Percentiles rank a stretch among this genome's conserved stretches.
Evolutionary conservation across 805 yeast species (phyloP).

Genomic region (Dipodascopsis uninucleata): DNA sequence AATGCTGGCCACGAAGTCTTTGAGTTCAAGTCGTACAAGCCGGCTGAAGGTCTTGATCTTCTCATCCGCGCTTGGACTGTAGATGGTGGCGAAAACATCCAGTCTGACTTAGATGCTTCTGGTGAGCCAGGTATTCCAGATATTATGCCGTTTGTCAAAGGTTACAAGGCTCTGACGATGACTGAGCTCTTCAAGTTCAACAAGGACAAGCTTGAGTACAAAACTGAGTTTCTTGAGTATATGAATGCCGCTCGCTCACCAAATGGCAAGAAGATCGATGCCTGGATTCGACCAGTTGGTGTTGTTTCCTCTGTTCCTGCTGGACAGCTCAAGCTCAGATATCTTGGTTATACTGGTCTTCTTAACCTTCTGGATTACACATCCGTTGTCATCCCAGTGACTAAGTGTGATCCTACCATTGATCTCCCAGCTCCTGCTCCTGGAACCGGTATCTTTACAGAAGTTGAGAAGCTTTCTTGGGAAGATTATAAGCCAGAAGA

Average conservation of each 20-base stretch:
- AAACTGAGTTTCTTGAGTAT: slow-evolving; percentile 25
- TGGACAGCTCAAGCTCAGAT: slow-evolving; percentile 24
- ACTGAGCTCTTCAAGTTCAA: slow-evolving; percentile 17
- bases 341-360: slow-evolving; percentile 38
- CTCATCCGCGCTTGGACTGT: slow-evolving; percentile 26
- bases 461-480: slow-evolving; percentile 18
- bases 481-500: slow-evolving; percentile 39
- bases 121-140: slow-evolving; percentile 29
- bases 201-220: slow-evolving; percentile 28
- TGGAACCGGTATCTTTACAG: slow-evolving; percentile 17
- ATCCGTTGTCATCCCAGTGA: slow-evolving; percentile 46
- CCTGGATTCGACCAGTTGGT: slow-evolving; percentile 40
- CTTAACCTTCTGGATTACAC: slow-evolving; percentile 46
- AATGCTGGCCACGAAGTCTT: slow-evolving; percentile 49
- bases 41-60: slow-evolving; percentile 18
- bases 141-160: slow-evolving; percentile 21
- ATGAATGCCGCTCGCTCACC: slow-evolving; percentile 23
- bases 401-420: slow-evolving; percentile 41
- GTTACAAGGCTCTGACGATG: slow-evolving; percentile 19
- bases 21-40: slow-evolving; percentile 43
- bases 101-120: slow-evolving; percentile 23
- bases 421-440: slow-evolving; percentile 25
- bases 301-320: slow-evolving; percentile 23
- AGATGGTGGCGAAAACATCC: slow-evolving; percentile 27
- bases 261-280: slow-evolving; percentile 44